Evolutionary conservation across 1,139 yeast genomes (phyloP).

Genomic region (Yamadazyma sp.): DNA sequence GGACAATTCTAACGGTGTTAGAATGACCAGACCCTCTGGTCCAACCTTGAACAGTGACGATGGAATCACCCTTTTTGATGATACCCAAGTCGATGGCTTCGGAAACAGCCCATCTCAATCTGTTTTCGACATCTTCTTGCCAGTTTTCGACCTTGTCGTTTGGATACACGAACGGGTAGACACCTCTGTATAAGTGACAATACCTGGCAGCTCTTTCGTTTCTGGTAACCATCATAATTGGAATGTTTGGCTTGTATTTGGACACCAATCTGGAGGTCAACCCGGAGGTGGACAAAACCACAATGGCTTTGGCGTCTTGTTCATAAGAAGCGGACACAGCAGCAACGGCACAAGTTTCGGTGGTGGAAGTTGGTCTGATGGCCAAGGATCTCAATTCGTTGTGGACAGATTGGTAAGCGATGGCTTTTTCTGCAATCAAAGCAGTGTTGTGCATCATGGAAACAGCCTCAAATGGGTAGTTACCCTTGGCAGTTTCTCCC

Average conservation of each 20-base stretch:
- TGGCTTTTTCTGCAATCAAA: slow-evolving; percentile 94
- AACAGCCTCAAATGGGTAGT: slow-evolving; percentile 96
- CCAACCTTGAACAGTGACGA: slow-evolving; percentile 98
- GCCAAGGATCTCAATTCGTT: slow-evolving; percentile 88
- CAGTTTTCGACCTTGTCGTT: slow-evolving; percentile 74
- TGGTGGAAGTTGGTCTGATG: slow-evolving; percentile 85
- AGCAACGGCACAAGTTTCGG: slow-evolving; percentile 96
- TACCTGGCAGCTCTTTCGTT: slow-evolving; percentile 90
- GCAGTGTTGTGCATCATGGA: slow-evolving; percentile 98
- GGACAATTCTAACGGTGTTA: slow-evolving; percentile 85
- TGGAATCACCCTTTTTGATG: slow-evolving; percentile 82
- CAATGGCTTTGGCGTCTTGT: slow-evolving; percentile 95
- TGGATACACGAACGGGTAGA: slow-evolving; percentile 88
- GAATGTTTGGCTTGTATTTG: slow-evolving; percentile 96
- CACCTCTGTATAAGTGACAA: slow-evolving; percentile 97
- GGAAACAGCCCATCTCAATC: slow-evolving; percentile 91
- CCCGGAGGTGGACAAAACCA: slow-evolving; percentile 94
- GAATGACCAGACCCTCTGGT: slow-evolving; percentile 99
- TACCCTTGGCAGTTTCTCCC: slow-evolving; percentile 99
- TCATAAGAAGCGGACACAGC: slow-evolving; percentile 96
- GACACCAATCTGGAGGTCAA: slow-evolving; percentile 93
- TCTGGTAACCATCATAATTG: slow-evolving; percentile 98
- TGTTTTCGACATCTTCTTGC: slow-evolving; percentile 94
- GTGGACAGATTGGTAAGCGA: slow-evolving; percentile 84
- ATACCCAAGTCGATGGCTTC: slow-evolving; percentile 89